Evolutionary conservation across 805 yeast species (phyloP).

Genomic region (Kluyveromyces nonfermentans): DNA sequence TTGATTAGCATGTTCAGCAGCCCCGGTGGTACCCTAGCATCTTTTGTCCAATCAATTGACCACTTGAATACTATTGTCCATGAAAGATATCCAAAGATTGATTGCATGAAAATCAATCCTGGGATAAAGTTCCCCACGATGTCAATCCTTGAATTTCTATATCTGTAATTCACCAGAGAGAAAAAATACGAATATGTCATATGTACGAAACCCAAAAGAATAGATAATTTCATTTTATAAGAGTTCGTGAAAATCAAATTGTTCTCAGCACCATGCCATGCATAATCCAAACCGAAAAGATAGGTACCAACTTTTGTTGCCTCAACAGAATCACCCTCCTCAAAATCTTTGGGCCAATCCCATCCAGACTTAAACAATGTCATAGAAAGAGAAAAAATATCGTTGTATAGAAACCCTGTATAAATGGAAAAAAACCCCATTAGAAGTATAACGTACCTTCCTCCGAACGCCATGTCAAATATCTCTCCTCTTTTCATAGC

Average conservation of each 20-base stretch:
- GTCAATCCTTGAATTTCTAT: conserved; percentile 65
- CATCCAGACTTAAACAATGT: conserved; percentile 83
- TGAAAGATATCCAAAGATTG: conserved; percentile 88
- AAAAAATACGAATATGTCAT: conserved; percentile 86
- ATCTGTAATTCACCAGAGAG: conserved; percentile 70
- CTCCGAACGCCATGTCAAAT: conserved; percentile 91
- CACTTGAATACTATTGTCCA: conserved; percentile 86
- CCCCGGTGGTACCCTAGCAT: conserved; percentile 79
- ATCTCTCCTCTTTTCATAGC: conserved; percentile 78
- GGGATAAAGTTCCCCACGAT: conserved; percentile 90
- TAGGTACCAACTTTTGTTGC: conserved; percentile 66
- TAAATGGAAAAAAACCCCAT: conserved; percentile 96
- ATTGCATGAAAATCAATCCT: conserved; percentile 89
- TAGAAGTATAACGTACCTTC: conserved; percentile 79
- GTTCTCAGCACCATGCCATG: conserved; percentile 97
- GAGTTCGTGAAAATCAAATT: conserved; percentile 85
- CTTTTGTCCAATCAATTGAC: conserved; percentile 83
- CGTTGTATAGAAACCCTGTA: conserved; percentile 91
- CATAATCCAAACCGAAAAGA: conserved; percentile 80
- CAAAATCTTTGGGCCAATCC: conserved; percentile 78
- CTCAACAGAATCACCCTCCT: conserved; percentile 57
- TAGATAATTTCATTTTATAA: conserved; percentile 93
- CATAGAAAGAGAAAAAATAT: conserved; percentile 86
- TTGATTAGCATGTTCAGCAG: conserved; percentile 87
- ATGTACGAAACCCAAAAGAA: conserved; percentile 88